Base-by-base conservation (phyloP, 129 eudicot genomes). In the Sambucus nigra region DNA sequence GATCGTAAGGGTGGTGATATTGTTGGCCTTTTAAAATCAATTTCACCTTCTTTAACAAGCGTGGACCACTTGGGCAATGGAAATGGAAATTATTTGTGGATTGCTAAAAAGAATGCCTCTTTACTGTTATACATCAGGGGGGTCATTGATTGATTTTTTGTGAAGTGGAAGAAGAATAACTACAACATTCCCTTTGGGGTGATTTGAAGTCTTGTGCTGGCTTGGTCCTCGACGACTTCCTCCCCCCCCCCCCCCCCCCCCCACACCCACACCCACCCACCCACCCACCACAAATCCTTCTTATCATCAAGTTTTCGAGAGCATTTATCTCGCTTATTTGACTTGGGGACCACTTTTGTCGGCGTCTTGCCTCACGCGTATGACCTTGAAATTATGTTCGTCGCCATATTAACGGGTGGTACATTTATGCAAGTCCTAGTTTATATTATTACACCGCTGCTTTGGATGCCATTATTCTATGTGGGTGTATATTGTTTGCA, bases 241-340 rank as follows among this genome's bases (percentile, higher is more conserved):
- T 84, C 10, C 33, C 84, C 32, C 95, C n/a, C 10, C 33, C 84
- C 32, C 95, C 53, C 83, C 81, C 10, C 33, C 84, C 32, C 95
- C n/a, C n/a, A n/a, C n/a, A n/a, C n/a, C n/a, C n/a, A n/a, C n/a
- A n/a, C n/a, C n/a, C n/a, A n/a, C n/a, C n/a, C n/a, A n/a, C n/a
- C n/a, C n/a, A n/a, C n/a, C n/a, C n/a, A n/a, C n/a, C 97, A 13
- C 97, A 89, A 69, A 57, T 89, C 44, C 19, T 81, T 19, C 73
- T 81, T 51, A 20, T 71, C 5, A 71, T 89, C 39, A 66, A 55
- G 29, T 68, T 33, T 50, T 84, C 93, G 2, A 68, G 29, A 45
- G 83, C 66, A 58, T 51, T 72, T 89, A 50, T 68, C 77, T 31
- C 45, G 19, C 33, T 54, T 69, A 4, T 88, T 77, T 48, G 75